Base-by-base conservation (phyloP, 176 grass and related monocot species). In the Rhynchospora breviuscula region DNA sequence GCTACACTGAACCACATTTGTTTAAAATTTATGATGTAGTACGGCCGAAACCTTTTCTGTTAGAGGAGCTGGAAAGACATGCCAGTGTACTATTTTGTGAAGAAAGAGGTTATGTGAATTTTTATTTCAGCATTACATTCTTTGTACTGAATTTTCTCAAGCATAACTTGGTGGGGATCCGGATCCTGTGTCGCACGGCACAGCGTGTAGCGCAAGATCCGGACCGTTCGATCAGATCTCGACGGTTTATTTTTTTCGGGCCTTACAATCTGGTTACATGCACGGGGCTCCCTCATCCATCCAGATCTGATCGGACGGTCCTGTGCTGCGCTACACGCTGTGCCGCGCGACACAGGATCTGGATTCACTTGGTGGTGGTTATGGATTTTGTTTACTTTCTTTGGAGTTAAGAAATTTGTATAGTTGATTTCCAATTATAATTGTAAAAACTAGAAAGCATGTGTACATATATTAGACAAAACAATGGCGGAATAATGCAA, bases 81-180 rank as follows among this genome's bases (percentile, higher is more conserved):
- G 88, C 75, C 67, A 81, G 58, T 90, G 85, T 66, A 31, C 7
- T 58, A 90, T 90, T 58, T 81, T 83, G 57, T 90, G 85, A 89
- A 46, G 40, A 71, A 71, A 68, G 65, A n/a, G 68, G 18, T 23
- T 2, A 2, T 72, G 3, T 48, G 8, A 48, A 19, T 46, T 71
- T 71, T 72, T 70, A 10, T n/a, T 70, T n/a, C 67, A 46, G 7
- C 65, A 67, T 7, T 68, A 10, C n/a, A 70, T 19, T 11, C 17
- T 19, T 15, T 6, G 14, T 9, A 15, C 8, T 44, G 8, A 14
- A 46, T 19, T 46, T 35, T 46, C 46, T 47, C 19, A 10, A 44
- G 3, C 2, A 21, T 9, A 21, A 21, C 1, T 71, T 19, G 43
- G 67, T 6, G 6, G n/a, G n/a, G n/a, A n/a, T n/a, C n/a, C n/a